phyloP scores from a whole-genome alignment of 2,329 filamentous ascomycete genomes.

The Sarocladiaceae sp. region DNA sequence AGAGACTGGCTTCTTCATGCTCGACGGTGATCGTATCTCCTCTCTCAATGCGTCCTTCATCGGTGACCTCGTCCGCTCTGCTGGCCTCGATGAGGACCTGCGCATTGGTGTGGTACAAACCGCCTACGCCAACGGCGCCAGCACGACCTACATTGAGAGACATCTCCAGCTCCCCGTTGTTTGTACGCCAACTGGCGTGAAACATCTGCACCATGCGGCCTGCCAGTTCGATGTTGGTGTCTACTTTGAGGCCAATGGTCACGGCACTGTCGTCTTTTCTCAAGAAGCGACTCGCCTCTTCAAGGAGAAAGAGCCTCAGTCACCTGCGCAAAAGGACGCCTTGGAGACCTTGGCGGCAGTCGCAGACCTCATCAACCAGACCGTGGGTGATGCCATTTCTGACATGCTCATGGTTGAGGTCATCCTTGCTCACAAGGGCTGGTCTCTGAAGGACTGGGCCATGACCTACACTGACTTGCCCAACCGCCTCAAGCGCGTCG shows the following conservation, averaged over 20 bases:
- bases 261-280: slow-evolving; percentile 94
- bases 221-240: slow-evolving; percentile 91
- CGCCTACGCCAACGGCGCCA: slow-evolving; percentile 93
- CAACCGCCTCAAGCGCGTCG: slow-evolving; percentile 88
- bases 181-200: slow-evolving; percentile 92
- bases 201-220: slow-evolving; percentile 96
- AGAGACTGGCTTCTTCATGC: slow-evolving; percentile 77
- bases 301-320: slow-evolving; percentile 73
- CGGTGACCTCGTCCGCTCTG: slow-evolving; percentile 74
- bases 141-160: slow-evolving; percentile 85
- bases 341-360: slow-evolving; percentile 78
- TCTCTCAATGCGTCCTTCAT: slow-evolving; percentile 92
- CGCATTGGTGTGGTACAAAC: slow-evolving; percentile 95
- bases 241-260: slow-evolving; percentile 98
- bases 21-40: slow-evolving; percentile 95
- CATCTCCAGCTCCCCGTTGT: slow-evolving; percentile 83
- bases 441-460: slow-evolving; percentile 86
- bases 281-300: slow-evolving; percentile 75
- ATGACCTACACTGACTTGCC: slow-evolving; percentile 89
- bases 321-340: slow-evolving; percentile 84
- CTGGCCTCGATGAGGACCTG: slow-evolving; percentile 71
- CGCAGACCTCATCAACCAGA: slow-evolving; percentile 93
- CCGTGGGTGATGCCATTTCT: slow-evolving; percentile 90
- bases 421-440: slow-evolving; percentile 90
- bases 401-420: slow-evolving; percentile 95